Base-by-base conservation (phyloP, 192 early-diverging fungal species). In the Coemansia sp. region DNA sequence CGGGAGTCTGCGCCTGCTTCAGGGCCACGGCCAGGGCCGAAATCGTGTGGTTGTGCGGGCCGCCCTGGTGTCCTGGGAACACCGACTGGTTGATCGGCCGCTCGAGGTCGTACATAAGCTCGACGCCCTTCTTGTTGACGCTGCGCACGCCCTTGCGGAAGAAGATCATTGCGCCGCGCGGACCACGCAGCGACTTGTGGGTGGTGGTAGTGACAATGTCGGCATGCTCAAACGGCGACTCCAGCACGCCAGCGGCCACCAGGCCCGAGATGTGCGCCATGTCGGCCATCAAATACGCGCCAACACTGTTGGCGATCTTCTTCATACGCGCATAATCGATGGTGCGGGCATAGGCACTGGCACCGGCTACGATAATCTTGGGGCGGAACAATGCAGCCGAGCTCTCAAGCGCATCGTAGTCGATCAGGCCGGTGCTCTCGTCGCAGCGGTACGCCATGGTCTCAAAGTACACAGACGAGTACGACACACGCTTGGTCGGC, bases 161-260 rank as follows among this genome's bases (percentile, higher is more conserved):
- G 78, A 99, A 98, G 82, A 99, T 98, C 90, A 99, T 93, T 53
- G 94, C 92, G 54, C 97, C 97, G 64, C 96, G 87, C 28, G 97
- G 97, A n/a, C 97, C 97, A 63, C 97, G 86, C 48, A 99, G 87
- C 14, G 95, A 96, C 75, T 99, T 99, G 87, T 99, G 97, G 2
- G 97, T 99, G 56, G 97, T 99, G 26, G 97, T 99, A 10, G 95
- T 99, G 69, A 99, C 97, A 63, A 99, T 90, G 75, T 99, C 97
- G 38, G 94, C 88, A 74, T 90, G 84, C 64, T 91, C 87, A 72
- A 97, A 99, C 12, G 97, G 95, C 64, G 89, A 87, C 65, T 88
- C 90, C 15, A 99, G 68, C 21, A 92, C 89, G 25, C 84, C 87
- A 7, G 97, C 95, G 5, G 95, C 91, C 38, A 99, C 88, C 34